Evolutionary conservation across 1,284 basidiomycete genomes (phyloP).

Genomic region (Schizophyllum commune): DNA sequence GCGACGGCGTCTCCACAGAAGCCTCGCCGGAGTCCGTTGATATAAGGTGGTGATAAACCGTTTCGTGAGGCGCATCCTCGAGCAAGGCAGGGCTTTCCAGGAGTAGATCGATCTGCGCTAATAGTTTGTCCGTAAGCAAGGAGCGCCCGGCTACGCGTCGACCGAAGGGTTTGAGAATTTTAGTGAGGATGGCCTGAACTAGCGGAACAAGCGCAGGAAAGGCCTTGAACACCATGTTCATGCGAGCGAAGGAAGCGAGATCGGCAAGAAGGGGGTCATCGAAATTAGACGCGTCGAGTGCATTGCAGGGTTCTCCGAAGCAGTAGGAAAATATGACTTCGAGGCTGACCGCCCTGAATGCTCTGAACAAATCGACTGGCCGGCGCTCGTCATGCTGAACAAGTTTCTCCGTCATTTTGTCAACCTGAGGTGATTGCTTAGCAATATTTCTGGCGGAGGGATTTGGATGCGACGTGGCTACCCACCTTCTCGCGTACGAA

Average conservation of each 20-base stretch:
- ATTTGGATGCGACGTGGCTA: background rate
- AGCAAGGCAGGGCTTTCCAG: slow-evolving; percentile 19
- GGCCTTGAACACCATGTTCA: slow-evolving; percentile 21
- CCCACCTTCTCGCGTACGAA: slow-evolving; percentile 26
- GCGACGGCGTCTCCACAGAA: slow-evolving; percentile 18
- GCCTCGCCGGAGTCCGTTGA: slow-evolving; percentile 14
- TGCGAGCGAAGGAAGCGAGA: slow-evolving; percentile 18
- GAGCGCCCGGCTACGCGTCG: slow-evolving; percentile 14
- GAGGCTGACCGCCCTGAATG: slow-evolving; percentile 26
- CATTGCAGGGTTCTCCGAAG: slow-evolving; percentile 21
- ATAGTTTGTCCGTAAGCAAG: slow-evolving; percentile 6
- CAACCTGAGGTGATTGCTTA: slow-evolving; percentile 16
- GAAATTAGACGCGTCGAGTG: slow-evolving; percentile 22
- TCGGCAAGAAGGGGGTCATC: slow-evolving; percentile 20
- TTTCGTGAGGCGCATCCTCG: slow-evolving; percentile 16
- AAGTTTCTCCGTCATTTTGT: slow-evolving; percentile 19
- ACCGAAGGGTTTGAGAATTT: slow-evolving; percentile 18
- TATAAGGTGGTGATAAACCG: slow-evolving; percentile 22
- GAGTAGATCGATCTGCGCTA: slow-evolving; percentile 25
- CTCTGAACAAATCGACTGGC: slow-evolving; percentile 25
- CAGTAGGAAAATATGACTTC: slow-evolving; percentile 30
- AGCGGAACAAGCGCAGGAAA: slow-evolving; percentile 18
- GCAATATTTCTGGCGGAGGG: background rate
- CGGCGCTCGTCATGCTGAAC: slow-evolving; percentile 6
- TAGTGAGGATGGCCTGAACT: slow-evolving; percentile 16